Evolutionary conservation across 1,139 yeast genomes (phyloP).

Genomic region (Candida glucosophila): DNA sequence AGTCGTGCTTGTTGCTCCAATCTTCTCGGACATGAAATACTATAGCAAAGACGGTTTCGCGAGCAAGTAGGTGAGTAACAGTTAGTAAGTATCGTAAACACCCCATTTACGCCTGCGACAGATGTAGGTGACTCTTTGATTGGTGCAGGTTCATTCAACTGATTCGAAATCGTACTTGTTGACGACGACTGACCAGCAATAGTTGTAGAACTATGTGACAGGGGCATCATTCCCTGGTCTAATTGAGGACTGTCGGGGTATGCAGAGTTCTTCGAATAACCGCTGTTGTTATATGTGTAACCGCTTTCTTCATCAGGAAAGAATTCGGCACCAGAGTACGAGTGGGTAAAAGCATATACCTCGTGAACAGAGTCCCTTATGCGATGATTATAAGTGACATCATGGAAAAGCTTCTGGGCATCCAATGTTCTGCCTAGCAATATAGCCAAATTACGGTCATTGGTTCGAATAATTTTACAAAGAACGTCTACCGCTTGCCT

Average conservation of each 20-base stretch:
- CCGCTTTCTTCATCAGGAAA: conserved; percentile 21
- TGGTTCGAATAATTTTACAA: conserved; percentile 76
- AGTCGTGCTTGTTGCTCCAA: conserved; percentile 92
- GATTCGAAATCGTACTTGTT: neutral
- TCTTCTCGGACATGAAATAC: conserved; percentile 96
- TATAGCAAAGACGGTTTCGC: conserved; percentile 77
- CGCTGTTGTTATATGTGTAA: conserved; percentile 10
- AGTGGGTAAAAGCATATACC: conserved; percentile 78
- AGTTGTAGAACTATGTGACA: conserved; percentile 4
- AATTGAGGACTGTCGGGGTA: conserved; percentile 12
- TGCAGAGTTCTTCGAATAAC: conserved; percentile 24
- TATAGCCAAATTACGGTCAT: conserved; percentile 84
- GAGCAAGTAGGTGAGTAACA: conserved; percentile 97
- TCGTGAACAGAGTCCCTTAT: conserved; percentile 82
- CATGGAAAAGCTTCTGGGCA: conserved; percentile 91
- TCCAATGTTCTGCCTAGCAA: conserved; percentile 86
- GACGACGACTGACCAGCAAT: conserved; percentile 1
- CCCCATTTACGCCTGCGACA: conserved; percentile 61
- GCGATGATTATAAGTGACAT: conserved; percentile 90
- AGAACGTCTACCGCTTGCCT: conserved; percentile 87
- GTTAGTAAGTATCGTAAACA: conserved; percentile 83
- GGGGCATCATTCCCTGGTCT: conserved; percentile 6
- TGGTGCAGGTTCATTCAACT: conserved; percentile 3
- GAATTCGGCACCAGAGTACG: conserved; percentile 33
- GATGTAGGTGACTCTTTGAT: conserved; percentile 1